phyloP scores from a whole-genome alignment of 2,329 filamentous ascomycete genomes.

The Penicillium sp. region DNA sequence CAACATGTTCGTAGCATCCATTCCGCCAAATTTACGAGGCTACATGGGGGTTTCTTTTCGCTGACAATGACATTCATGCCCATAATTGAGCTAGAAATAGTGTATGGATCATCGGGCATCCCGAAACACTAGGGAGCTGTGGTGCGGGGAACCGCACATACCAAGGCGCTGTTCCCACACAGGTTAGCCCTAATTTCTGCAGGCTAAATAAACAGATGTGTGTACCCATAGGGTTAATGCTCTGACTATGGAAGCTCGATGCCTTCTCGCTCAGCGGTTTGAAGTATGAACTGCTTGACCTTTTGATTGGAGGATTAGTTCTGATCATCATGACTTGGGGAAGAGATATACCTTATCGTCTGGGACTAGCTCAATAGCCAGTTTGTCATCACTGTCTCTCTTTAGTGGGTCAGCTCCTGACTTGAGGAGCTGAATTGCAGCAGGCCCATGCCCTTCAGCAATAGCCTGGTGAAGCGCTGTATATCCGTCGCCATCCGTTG shows the following conservation, averaged over 20 bases:
- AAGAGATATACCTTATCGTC: slow-evolving; percentile 69
- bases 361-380: slow-evolving; percentile 80
- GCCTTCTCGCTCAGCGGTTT: slow-evolving; percentile 80
- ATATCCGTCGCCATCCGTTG: slow-evolving; percentile 77
- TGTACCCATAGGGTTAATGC: too few relatives aligned
- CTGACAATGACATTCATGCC: background rate
- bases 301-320: slow-evolving; percentile 33
- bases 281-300: slow-evolving; percentile 75
- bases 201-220: background rate
- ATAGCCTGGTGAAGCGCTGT: slow-evolving; percentile 83
- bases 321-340: background rate
- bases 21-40: background rate
- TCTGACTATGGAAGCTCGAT: slow-evolving; percentile 58
- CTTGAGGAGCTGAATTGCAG: slow-evolving; percentile 78
- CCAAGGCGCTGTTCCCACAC: background rate
- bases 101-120: background rate
- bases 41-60: background rate
- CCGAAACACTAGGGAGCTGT: background rate
- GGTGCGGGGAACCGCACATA: slow-evolving; percentile 16
- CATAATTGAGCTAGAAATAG: background rate
- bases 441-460: slow-evolving; percentile 68
- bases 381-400: slow-evolving; percentile 67
- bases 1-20: background rate
- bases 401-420: slow-evolving; percentile 81
- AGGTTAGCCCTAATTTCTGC: background rate